Evolutionary conservation across 805 yeast genomes (phyloP).

Genomic region (Starmerella apicola): DNA sequence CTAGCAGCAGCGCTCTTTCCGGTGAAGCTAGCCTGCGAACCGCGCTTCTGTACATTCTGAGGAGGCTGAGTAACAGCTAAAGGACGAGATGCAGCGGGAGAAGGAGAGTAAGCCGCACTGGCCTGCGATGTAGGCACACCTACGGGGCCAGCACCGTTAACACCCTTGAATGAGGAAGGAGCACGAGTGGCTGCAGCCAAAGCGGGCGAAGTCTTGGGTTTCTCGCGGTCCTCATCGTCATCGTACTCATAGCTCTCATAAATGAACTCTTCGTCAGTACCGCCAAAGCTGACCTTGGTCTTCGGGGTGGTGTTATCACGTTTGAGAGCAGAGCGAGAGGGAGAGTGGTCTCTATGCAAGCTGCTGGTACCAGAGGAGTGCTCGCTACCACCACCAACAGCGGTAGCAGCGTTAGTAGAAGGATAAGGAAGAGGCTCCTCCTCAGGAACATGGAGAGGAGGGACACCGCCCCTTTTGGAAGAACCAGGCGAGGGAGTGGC

Average conservation of each 20-base stretch:
- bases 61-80: conserved; percentile 4
- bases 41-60: conserved; percentile 10
- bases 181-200: conserved; percentile 14
- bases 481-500: conserved; percentile 6
- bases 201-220: conserved; percentile 1
- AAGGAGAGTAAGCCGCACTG: too few relatives aligned
- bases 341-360: conserved; percentile 25
- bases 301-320: conserved; percentile 9
- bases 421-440: too few relatives aligned
- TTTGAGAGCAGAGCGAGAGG: conserved; percentile 27
- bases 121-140: not conserved
- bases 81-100: not conserved
- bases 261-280: conserved; percentile 11
- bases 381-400: too few relatives aligned
- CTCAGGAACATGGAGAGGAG: too few relatives aligned
- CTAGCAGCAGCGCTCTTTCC: conserved; percentile 1
- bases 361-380: too few relatives aligned
- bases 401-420: too few relatives aligned
- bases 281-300: conserved; percentile 18
- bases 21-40: conserved; percentile 10
- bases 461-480: not conserved
- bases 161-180: not conserved
- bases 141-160: not conserved
- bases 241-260: conserved; percentile 20
- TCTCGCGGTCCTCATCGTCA: conserved; percentile 7